Base-by-base conservation (phyloP, 306 rosid species). In the Rosa rugosa region DNA sequence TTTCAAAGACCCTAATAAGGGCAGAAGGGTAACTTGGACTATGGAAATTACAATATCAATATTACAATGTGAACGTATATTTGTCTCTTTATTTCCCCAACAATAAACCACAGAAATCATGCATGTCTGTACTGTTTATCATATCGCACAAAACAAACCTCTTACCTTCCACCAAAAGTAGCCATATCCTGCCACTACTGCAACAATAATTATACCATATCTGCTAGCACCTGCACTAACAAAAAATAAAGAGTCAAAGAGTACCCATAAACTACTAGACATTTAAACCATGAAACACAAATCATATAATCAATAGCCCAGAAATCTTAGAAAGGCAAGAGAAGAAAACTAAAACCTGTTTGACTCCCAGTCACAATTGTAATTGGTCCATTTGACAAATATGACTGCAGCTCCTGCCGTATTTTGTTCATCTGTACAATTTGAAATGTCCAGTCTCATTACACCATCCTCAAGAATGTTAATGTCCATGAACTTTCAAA, bases 121-220 rank as follows among this genome's bases (percentile, higher is more conserved):
- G 71, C 49, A 18, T 40, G 9, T 41, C 49, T 9, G 14, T 41
- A 36, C 22, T 14, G 71, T 67, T 67, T 2, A 75, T 59, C 2
- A 3, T 25, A 31, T 27, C 71, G 31, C 73, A 18, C 1, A 77
- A 65, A 76, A 78, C 11, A n/a, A 70, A 79, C 27, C 49, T 67
- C 72, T 83, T 89, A 93, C 99, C 98, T 96, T 96, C 96, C 97
- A 93, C 98, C 99, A 87, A 73, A 89, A n/a, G 71, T 87, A 90
- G 86, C 99, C 99, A 80, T 84, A 93, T 76, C 98, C 99, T 34
- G 83, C 83, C 59, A 75, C 96, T 71, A 90, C 85, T 46, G 87
- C 82, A 81, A 96, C 80, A 82, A 96, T 75, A 79, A 93, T 84
- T 36, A 89, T 65, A 73, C 87, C 93, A 75, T n/a, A n/a, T n/a